A percentile compares a stretch with the other conserved stretches of the same genome.
phyloP scores from a whole-genome alignment of 306 rosid genomes.

The Rubus idaeus region DNA sequence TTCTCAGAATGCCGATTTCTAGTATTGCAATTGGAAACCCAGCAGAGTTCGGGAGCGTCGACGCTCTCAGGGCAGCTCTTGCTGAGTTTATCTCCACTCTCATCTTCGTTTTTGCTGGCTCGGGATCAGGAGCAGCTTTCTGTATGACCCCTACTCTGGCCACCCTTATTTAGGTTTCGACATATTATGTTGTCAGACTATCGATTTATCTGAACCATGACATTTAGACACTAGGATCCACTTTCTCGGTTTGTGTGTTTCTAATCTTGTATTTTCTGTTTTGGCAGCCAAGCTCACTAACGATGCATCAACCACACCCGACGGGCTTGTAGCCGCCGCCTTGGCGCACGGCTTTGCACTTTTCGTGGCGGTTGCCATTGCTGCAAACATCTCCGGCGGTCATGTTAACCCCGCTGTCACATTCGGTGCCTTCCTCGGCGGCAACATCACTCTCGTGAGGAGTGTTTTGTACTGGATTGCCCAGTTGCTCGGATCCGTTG shows the following conservation, averaged over 20 bases:
- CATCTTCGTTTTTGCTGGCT: constrained; percentile 71
- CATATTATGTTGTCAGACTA: not conserved
- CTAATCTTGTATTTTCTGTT: not conserved
- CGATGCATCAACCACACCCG: constrained; percentile 59
- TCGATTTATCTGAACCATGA: not conserved
- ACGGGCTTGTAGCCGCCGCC: constrained; percentile 67
- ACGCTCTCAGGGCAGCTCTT: constrained; percentile 53
- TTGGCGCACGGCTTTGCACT: constrained; percentile 67
- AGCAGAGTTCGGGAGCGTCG: constrained; percentile 39
- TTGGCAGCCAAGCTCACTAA: constrained; percentile 63
- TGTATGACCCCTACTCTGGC: constrained; percentile 35
- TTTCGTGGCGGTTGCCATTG: constrained; percentile 72
- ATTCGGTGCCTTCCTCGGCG: constrained; percentile 74
- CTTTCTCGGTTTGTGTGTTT: not conserved
- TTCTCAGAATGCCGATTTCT: constrained; percentile 48
- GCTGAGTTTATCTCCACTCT: constrained; percentile 76
- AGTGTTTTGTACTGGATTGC: constrained; percentile 74
- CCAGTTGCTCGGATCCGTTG: constrained; percentile 73
- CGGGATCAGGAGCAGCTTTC: constrained; percentile 75
- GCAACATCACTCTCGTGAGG: constrained; percentile 62
- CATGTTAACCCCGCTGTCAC: constrained; percentile 87
- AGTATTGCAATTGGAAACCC: constrained; percentile 53
- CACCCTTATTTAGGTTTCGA: not conserved
- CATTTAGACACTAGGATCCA: not conserved
- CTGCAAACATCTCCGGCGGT: constrained; percentile 75